phyloP scores from a whole-genome alignment of 371 early-diverging fungal genomes.

The Phascolomyces articulosus region DNA sequence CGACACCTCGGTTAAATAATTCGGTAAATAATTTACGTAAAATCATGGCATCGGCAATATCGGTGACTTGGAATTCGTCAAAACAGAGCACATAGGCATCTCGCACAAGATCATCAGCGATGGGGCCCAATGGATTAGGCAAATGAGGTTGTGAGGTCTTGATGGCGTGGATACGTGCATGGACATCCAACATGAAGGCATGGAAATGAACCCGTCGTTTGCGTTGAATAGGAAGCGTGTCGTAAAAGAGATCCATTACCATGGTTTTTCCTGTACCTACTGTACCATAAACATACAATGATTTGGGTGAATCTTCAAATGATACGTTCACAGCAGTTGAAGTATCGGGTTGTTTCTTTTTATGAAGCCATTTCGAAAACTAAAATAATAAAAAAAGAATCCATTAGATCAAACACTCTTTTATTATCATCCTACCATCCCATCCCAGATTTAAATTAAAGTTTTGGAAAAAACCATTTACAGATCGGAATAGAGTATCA shows the following conservation, averaged over 20 bases:
- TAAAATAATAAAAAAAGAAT: background rate
- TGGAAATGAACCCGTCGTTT: conserved; percentile 94
- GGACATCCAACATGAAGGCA: conserved; percentile 94
- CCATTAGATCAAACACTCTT: background rate
- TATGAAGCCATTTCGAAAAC: conserved; percentile 8
- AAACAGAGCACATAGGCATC: conserved; percentile 90
- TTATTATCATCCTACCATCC: background rate
- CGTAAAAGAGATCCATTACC: conserved; percentile 96
- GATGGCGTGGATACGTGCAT: conserved; percentile 80
- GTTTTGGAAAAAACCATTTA: conserved; percentile 1
- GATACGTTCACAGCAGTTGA: background rate
- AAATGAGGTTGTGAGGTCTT: conserved; percentile 54
- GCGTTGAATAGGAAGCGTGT: conserved; percentile 65
- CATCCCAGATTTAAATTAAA: background rate
- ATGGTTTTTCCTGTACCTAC: conserved; percentile 94
- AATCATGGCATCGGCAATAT: conserved; percentile 97
- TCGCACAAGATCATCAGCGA: conserved; percentile 81
- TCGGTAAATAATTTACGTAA: conserved; percentile 82
- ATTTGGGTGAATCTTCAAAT: conserved; percentile 43
- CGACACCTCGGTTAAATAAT: conserved; percentile 85
- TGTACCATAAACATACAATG: conserved; percentile 82
- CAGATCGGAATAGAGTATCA: conserved; percentile 5
- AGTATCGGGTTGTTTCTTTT: background rate
- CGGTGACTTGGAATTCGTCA: conserved; percentile 97
- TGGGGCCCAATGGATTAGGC: conserved; percentile 75